Evolutionary conservation across 192 early-diverging fungal genomes (phyloP).

Genomic region (Coemansia sp.): DNA sequence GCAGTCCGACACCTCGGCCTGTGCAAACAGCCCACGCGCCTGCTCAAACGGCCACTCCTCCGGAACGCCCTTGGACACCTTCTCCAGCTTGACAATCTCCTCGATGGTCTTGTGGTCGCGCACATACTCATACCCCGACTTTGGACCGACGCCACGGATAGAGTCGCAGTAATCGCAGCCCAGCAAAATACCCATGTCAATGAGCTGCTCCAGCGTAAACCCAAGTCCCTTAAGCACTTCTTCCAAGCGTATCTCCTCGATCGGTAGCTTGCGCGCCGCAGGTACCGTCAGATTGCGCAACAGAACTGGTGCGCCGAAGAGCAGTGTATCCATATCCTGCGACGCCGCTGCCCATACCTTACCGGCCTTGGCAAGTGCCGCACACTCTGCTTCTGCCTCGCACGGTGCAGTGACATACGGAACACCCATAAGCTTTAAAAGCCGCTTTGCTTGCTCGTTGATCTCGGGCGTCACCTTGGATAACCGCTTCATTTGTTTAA

Average conservation of each 20-base stretch:
- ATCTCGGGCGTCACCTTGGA: slow-evolving; percentile 94
- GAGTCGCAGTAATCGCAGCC: slow-evolving; percentile 98
- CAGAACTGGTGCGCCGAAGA: slow-evolving; percentile 87
- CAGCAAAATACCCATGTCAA: slow-evolving; percentile 95
- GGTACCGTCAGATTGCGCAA: slow-evolving; percentile 91
- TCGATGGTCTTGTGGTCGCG: slow-evolving; percentile 84
- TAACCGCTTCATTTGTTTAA: slow-evolving; percentile 83
- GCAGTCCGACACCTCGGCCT: slow-evolving; percentile 77
- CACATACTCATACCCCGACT: slow-evolving; percentile 78
- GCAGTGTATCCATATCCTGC: slow-evolving; percentile 98
- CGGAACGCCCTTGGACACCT: slow-evolving; percentile 75
- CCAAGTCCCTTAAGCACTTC: slow-evolving; percentile 81
- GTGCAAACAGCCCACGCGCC: slow-evolving; percentile 84
- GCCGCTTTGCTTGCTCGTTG: slow-evolving; percentile 85
- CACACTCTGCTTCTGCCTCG: slow-evolving; percentile 98
- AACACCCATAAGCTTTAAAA: slow-evolving; percentile 91
- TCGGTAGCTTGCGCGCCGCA: slow-evolving; percentile 86
- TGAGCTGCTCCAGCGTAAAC: slow-evolving; percentile 78
- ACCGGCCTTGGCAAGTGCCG: slow-evolving; percentile 81
- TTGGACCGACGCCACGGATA: slow-evolving; percentile 91
- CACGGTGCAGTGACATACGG: slow-evolving; percentile 92
- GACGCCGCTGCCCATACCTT: slow-evolving; percentile 95
- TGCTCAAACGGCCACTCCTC: slow-evolving; percentile 87
- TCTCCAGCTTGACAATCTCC: slow-evolving; percentile 74
- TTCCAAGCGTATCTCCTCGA: slow-evolving; percentile 81